Evolutionary conservation across 768 basidiomycete species (phyloP).

Genomic region (Russula virescens): DNA sequence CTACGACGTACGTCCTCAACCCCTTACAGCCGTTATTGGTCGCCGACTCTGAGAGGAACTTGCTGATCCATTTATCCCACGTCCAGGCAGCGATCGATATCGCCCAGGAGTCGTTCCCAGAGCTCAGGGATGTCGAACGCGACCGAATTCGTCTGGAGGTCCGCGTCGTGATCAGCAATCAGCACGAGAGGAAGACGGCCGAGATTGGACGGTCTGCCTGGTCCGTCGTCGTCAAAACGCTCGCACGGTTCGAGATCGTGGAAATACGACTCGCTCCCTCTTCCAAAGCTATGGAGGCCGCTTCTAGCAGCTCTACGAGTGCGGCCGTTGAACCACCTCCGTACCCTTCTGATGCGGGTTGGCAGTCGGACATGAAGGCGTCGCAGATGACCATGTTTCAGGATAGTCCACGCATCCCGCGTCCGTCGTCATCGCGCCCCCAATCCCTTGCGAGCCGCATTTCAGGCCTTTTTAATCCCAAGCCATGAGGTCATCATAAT

Average conservation of each 20-base stretch:
- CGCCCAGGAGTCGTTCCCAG: constrained; percentile 25
- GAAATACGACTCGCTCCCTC: constrained; percentile 23
- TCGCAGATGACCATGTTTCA: neutral
- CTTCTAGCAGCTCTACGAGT: neutral
- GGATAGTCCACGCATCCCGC: neutral
- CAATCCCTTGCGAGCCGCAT: constrained; percentile 8
- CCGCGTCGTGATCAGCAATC: constrained; percentile 21
- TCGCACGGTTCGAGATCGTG: constrained; percentile 29
- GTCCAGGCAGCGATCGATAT: constrained; percentile 26
- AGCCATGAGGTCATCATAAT: neutral
- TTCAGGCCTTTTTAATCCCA: neutral
- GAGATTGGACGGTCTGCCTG: constrained; percentile 29
- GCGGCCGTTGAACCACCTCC: too few species aligned
- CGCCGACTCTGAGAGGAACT: neutral
- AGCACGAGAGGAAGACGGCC: constrained; percentile 18
- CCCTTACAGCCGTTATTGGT: too few species aligned
- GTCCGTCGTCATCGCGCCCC: neutral
- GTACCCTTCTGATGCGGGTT: too few species aligned
- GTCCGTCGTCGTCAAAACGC: constrained; percentile 23
- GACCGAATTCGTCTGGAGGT: constrained; percentile 26
- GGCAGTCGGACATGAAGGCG: too few species aligned
- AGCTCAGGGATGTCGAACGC: constrained; percentile 23
- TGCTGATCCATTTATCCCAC: neutral
- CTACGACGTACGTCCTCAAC: constrained; percentile 24
- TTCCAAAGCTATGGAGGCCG: neutral